phyloP scores from a whole-genome alignment of 306 rosid species.

The Betula pendula region DNA sequence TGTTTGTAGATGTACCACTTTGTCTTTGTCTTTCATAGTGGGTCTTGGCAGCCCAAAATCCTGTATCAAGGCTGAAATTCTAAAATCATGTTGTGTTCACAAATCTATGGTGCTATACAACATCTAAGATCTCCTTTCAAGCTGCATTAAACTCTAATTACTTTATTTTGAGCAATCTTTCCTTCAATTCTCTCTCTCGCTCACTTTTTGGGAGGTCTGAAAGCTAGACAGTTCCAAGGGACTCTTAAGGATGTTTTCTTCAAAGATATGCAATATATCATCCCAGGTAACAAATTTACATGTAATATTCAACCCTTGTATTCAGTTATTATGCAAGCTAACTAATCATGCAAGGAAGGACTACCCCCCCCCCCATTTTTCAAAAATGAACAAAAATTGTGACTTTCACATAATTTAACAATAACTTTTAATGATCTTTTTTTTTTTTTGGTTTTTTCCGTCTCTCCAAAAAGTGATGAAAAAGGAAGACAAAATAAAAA shows the following conservation, averaged over 20 bases:
- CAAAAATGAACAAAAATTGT: too few relatives aligned
- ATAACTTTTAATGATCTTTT: too few relatives aligned
- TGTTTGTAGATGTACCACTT: background rate
- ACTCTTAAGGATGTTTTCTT: background rate
- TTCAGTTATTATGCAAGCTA: background rate
- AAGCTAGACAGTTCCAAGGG: background rate
- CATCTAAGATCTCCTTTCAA: background rate
- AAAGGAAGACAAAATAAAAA: background rate
- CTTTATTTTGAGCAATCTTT: background rate
- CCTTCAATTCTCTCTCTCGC: background rate
- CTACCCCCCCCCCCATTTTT: too few relatives aligned
- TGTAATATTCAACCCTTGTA: background rate
- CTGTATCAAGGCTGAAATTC: background rate
- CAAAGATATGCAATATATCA: background rate
- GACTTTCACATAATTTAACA: too few relatives aligned
- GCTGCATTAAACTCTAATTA: background rate
- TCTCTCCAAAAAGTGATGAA: too few relatives aligned
- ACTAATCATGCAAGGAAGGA: background rate
- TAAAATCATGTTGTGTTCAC: background rate
- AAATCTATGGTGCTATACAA: background rate
- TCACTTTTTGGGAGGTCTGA: background rate
- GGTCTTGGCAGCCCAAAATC: slow-evolving; percentile 2
- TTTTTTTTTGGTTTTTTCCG: too few relatives aligned
- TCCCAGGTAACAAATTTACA: background rate
- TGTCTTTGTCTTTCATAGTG: background rate